Evolutionary conservation across 2,329 filamentous ascomycete genomes (phyloP), one percentile per base, ranked within the genome.

Genomic region (Diaporthe amygdali): DNA sequence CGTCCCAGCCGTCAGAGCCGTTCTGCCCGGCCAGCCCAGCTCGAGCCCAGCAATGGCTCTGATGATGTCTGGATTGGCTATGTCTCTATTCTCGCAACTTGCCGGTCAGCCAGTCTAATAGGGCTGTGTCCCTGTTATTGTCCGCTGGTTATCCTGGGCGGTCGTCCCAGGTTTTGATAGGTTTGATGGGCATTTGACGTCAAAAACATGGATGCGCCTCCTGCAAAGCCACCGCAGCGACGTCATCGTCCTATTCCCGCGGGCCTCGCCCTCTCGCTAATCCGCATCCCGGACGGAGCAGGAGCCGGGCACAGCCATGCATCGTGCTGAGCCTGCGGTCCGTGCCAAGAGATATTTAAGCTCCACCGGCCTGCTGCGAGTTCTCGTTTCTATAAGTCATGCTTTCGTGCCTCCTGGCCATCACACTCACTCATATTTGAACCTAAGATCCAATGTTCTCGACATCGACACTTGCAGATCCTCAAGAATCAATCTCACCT

Each of bases 171-270:
- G 25, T 14, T 39, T 64, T 34, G 44, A 22, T 25, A 37, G 59
- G 59, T 17, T 47, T 37, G 59, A 30, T 47, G 30, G 44, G 41
- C 30, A 15, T 41, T 56, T 68, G 66, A 68, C 66, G 66, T 68
- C 66, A 68, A 68, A 32, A 37, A 44, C 66, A 68, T 64, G 66
- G 66, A 27, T 68, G 52, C n/a, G 37, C 51, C 66, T 68, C 66
- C 66, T 47, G 30, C 59, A 25, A 47, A 59, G 66, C 37, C 30
- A 47, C 51, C 22, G 30, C 41, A 30, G 6, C 66, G 41, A 68
- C 66, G 66, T 68, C 66, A 68, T 68, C 27, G 52, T 68, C 37
- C 37, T 54, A 27, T 37, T 32, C 39, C 39, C 39, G 49, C 46
- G 44, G 44, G 59, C 59, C 41, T 64, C 59, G 59, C 41, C 41